phyloP scores from a whole-genome alignment of 768 basidiomycete species.

The Lactifluus echinatus region DNA sequence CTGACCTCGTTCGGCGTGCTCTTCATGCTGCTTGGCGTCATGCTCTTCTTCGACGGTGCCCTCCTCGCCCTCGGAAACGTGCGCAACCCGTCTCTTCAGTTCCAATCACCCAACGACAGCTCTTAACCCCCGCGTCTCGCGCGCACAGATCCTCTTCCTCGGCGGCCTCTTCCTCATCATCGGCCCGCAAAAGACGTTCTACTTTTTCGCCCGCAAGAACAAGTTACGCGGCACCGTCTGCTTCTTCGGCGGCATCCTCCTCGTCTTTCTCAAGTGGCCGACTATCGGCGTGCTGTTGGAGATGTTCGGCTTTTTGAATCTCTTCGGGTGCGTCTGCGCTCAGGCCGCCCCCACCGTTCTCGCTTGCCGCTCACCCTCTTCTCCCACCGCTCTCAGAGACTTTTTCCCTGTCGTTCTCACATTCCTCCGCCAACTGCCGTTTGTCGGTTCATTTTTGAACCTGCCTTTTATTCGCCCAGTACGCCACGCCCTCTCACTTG shows the following conservation, averaged over 20 bases:
- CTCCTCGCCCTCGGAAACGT: slow-evolving; percentile 97
- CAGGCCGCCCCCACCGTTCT: neutral
- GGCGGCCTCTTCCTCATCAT: slow-evolving; percentile 94
- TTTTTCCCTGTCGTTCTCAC: slow-evolving; percentile 98
- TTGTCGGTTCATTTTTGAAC: slow-evolving; percentile 79
- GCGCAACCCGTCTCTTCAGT: slow-evolving; percentile 23
- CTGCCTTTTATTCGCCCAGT: slow-evolving; percentile 84
- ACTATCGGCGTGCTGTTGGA: slow-evolving; percentile 91
- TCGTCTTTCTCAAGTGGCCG: slow-evolving; percentile 94
- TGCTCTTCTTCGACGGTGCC: slow-evolving; percentile 95
- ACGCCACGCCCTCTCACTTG: slow-evolving; percentile 25
- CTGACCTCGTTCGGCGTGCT: slow-evolving; percentile 90
- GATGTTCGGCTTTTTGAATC: slow-evolving; percentile 72
- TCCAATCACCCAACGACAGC: too few species aligned
- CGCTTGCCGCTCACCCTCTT: slow-evolving; percentile 23
- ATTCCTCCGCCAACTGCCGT: slow-evolving; percentile 91
- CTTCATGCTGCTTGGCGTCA: slow-evolving; percentile 94
- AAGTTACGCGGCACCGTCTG: slow-evolving; percentile 87
- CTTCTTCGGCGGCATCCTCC: slow-evolving; percentile 82
- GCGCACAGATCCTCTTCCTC: slow-evolving; percentile 82
- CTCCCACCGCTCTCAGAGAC: slow-evolving; percentile 52
- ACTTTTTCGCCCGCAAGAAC: slow-evolving; percentile 94
- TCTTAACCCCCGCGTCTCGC: neutral
- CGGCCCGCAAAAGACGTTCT: slow-evolving; percentile 93
- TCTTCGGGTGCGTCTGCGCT: neutral